Conservation (phyloP, 352 stramenopile species). For the Thalassiosira hispida region DNA sequence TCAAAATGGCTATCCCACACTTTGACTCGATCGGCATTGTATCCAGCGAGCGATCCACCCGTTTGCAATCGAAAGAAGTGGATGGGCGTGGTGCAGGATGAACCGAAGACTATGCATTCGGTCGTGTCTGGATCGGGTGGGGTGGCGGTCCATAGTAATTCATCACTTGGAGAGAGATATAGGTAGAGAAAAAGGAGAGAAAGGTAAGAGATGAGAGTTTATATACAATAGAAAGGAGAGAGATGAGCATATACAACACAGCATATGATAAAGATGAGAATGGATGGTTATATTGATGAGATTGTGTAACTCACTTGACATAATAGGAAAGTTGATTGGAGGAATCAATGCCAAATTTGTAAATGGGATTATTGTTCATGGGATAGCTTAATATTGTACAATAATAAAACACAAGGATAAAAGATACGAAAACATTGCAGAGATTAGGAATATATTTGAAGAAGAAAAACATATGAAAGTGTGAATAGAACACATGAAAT, state of each 20-base stretch:
- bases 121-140: not conserved
- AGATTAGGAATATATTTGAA: no score
- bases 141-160: not conserved
- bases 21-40: slow-evolving; percentile 7
- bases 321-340: slow-evolving; percentile 29
- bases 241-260: not conserved
- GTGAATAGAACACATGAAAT: no score
- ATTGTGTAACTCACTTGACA: slow-evolving; percentile 24
- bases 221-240: no score
- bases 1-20: slow-evolving; percentile 48
- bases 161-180: not conserved
- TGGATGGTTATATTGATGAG: no score
- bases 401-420: no score
- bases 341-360: slow-evolving; percentile 41
- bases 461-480: no score
- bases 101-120: slow-evolving; percentile 25
- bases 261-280: not conserved
- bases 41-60: slow-evolving; percentile 5
- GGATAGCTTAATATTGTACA: not conserved
- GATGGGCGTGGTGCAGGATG: not conserved
- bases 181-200: no score
- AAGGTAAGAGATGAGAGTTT: no score
- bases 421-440: no score
- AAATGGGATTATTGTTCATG: slow-evolving; percentile 8
- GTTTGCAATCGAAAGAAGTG: slow-evolving; percentile 23